phyloP scores from a whole-genome alignment of 768 basidiomycete species.

The Cubamyces lactineus region DNA sequence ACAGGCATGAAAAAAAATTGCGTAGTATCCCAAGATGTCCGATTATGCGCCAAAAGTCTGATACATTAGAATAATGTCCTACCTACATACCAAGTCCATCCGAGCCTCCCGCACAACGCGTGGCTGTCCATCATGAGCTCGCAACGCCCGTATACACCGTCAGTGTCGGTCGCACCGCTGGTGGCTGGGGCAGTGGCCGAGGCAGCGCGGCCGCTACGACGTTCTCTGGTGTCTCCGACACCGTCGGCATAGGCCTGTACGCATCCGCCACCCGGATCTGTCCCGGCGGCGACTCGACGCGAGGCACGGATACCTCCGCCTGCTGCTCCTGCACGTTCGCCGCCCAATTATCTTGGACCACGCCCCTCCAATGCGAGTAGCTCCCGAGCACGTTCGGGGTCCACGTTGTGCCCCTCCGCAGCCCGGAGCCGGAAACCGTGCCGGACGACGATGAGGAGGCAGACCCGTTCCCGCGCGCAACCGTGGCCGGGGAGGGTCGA shows the following conservation, averaged over 20 bases:
- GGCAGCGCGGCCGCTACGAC: neutral
- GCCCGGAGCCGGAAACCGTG: neutral
- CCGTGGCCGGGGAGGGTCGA: neutral
- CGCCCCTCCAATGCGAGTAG: constrained; percentile 22
- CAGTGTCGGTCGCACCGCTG: neutral
- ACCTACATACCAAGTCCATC: neutral
- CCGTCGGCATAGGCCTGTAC: constrained; percentile 22
- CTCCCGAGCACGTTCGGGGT: constrained; percentile 19
- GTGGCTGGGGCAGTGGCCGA: neutral
- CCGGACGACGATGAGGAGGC: constrained; percentile 2
- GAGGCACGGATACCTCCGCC: neutral
- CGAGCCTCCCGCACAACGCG: neutral
- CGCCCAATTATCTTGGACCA: constrained; percentile 5
- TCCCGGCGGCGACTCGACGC: constrained; percentile 14
- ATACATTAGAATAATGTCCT: neutral
- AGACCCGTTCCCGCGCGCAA: constrained; percentile 7
- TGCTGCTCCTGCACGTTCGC: neutral
- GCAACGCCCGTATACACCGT: too few relatives aligned
- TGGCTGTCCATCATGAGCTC: too few relatives aligned
- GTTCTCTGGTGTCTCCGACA: constrained; percentile 11
- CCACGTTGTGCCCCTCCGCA: constrained; percentile 15
- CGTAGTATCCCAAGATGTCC: neutral
- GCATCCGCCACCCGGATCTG: constrained; percentile 17
- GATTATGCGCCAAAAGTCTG: neutral
- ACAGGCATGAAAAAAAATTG: neutral